A percentile compares a stretch with the other conserved stretches of the same genome.
Evolutionary conservation across 768 basidiomycete genomes (phyloP).

Genomic region (Mycena rosella): DNA sequence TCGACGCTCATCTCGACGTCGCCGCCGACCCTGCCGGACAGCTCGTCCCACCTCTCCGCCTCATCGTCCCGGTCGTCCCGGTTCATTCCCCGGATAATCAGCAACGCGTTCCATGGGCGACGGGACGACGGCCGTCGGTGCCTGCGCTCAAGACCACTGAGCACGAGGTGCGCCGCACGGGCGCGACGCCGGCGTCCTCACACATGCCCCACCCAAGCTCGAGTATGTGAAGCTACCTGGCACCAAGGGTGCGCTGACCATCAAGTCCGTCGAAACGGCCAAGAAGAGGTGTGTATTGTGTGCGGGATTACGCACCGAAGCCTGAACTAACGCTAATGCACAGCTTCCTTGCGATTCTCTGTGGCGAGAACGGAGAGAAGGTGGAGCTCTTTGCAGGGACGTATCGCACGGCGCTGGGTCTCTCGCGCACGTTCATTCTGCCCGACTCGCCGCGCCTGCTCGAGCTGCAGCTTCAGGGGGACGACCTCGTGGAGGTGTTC

Average conservation of each 20-base stretch:
- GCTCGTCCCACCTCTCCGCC: constrained; percentile 46
- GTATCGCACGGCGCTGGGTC: constrained; percentile 86
- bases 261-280: constrained; percentile 90
- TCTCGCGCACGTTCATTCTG: constrained; percentile 93
- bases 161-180: constrained; percentile 53
- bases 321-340: constrained; percentile 11
- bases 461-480: constrained; percentile 92
- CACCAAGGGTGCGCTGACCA: constrained; percentile 85
- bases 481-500: constrained; percentile 93
- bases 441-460: constrained; percentile 91
- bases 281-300: constrained; percentile 78
- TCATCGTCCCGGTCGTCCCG: constrained; percentile 64
- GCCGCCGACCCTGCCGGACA: constrained; percentile 39
- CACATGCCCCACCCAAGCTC: constrained; percentile 84
- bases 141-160: constrained; percentile 53
- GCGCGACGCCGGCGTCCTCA: constrained; percentile 50
- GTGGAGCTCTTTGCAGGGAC: constrained; percentile 95
- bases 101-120: constrained; percentile 70
- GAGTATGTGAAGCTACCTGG: constrained; percentile 95
- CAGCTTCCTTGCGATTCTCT: constrained; percentile 93
- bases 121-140: constrained; percentile 66
- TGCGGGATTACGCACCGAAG: background rate
- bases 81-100: constrained; percentile 79
- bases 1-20: constrained; percentile 40
- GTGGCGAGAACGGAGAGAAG: constrained; percentile 94